phyloP scores from a whole-genome alignment of 352 stramenopile genomes.

The Blastocystis sp. region DNA sequence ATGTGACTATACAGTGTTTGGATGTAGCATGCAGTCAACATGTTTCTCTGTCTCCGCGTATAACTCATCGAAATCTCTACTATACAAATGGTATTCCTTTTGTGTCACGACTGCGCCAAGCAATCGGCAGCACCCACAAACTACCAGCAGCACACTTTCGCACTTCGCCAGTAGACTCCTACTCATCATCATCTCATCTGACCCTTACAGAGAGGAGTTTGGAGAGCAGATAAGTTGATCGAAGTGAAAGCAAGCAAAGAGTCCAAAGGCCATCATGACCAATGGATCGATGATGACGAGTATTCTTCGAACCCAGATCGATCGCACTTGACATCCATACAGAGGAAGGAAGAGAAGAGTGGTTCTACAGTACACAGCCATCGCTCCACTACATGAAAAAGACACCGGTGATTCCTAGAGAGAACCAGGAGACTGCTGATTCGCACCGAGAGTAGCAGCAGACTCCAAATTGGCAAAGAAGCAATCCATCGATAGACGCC shows the following conservation, averaged over 20 bases:
- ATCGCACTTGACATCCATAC: background rate
- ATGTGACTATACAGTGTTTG: background rate
- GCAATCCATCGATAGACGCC: background rate
- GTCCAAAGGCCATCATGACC: background rate
- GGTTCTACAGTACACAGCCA: background rate
- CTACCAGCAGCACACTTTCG: background rate
- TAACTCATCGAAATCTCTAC: conserved; percentile 28
- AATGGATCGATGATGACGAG: background rate
- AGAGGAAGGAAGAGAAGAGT: conserved; percentile 12
- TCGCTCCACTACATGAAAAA: background rate
- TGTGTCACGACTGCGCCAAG: background rate
- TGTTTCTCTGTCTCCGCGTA: conserved; percentile 6
- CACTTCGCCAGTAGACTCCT: background rate
- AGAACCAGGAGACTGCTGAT: background rate
- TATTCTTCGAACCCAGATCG: background rate
- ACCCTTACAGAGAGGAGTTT: background rate
- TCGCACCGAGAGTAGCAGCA: background rate
- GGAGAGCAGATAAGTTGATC: background rate
- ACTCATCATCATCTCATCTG: background rate
- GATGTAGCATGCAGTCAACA: background rate
- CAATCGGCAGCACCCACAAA: background rate
- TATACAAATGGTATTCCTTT: conserved; percentile 13
- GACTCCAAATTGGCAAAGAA: background rate
- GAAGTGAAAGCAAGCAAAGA: background rate
- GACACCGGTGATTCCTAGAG: background rate